Percentiles rank a stretch among this genome's conserved stretches.
Conservation (phyloP, 768 basidiomycete species). For the Albatrellus ellisii region DNA sequence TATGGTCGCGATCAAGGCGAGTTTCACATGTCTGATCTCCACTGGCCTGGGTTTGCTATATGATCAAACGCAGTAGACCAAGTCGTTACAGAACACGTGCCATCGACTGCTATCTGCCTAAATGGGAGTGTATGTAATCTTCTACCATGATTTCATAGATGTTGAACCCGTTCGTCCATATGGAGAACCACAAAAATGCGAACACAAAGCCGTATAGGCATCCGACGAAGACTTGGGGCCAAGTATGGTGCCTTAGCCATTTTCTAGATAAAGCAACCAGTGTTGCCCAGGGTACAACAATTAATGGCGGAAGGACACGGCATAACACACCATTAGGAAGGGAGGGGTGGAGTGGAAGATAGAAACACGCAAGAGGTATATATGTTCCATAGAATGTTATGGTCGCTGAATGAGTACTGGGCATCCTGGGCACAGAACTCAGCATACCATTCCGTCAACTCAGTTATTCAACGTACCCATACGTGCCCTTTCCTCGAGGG, state of each 20-base stretch:
- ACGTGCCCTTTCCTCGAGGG: conserved; percentile 36
- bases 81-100: no score
- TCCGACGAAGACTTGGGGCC: conserved; percentile 53
- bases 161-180: conserved; percentile 35
- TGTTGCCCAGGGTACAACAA: conserved; percentile 42
- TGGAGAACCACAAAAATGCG: conserved; percentile 39
- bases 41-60: no score
- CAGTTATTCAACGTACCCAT: conserved; percentile 38
- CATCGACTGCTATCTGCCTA: no score
- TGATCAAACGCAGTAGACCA: no score
- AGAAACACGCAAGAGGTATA: conserved; percentile 39
- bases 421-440: conserved; percentile 41
- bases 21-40: no score
- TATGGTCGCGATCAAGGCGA: no score
- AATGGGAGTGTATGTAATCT: no score
- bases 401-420: conserved; percentile 66
- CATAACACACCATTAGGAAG: conserved; percentile 26
- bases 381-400: conserved; percentile 56
- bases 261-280: conserved; percentile 51
- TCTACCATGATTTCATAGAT: conserved; percentile 18
- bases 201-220: conserved; percentile 38
- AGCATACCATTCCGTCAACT: background rate
- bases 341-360: conserved; percentile 46
- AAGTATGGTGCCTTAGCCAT: conserved; percentile 69
- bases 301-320: conserved; percentile 30